Evolutionary conservation across 2,329 filamentous ascomycete genomes (phyloP), one percentile per base, ranked within the genome.

Genomic region (Diaporthe amygdali): DNA sequence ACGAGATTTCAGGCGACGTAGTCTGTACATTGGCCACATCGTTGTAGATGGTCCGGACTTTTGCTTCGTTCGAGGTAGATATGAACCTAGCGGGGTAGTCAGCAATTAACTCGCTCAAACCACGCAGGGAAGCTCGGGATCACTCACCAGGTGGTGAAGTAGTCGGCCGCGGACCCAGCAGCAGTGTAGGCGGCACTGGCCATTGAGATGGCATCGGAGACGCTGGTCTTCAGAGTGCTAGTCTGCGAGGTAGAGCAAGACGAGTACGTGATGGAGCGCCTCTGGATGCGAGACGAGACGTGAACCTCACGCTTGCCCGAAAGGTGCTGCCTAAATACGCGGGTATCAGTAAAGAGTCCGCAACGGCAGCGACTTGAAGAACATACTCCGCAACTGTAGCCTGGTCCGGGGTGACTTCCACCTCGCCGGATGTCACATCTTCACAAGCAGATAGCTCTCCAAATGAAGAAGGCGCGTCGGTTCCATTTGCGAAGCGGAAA

Each of bases 1-100:
- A 73, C 22, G 70, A 73, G 49, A 73, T 73, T 27, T 47, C 68
- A 12, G 72, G 72, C 25, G 70, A 70, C 44, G 72, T 73, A 37
- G 72, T 73, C 70, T 72, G 70, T 27, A 73, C 72, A 37, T 71
- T 71, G 34, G 15, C 66, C 61, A 73, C 72, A 25, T 56, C 56
- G 22, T 70, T 70, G 67, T 73, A 73, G 63, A 73, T 73, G 30
- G 56, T 66, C 27, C 39, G 70, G 27, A 73, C 72, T 49, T 67
- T 70, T 61, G 46, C 30, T 25, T 69, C 47, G n/a, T 67, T 37
- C 17, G 44, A 63, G 52, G 66, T 71, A n/a, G 52, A 61, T 20
- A 68, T 73, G 52, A 73, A 73, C 56, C 55, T 61, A 17, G 3
- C n/a, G 17, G n/a, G 9, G 5, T 5, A 32, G 9, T 44, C 37